Base-by-base conservation (phyloP, 164 flowering plant species). In the Litsea cubeba region DNA sequence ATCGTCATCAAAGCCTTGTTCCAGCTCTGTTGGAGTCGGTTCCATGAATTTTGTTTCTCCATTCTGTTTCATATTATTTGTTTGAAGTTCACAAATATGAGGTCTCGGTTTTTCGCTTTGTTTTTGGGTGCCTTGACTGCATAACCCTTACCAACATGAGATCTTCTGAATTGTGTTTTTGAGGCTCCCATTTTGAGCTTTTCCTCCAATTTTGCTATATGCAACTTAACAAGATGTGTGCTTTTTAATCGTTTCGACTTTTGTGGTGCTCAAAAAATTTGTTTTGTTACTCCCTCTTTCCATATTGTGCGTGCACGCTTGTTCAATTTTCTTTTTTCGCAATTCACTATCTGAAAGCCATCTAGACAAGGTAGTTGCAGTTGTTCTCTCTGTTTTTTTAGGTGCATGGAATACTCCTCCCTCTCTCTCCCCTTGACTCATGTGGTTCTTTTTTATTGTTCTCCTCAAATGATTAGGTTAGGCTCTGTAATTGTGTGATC, bases 141-240 rank as follows among this genome's bases (percentile, higher is more conserved):
- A 1, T n/a, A 12, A 28, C 51, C 2, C 20, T 76, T 50, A 40
- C 49, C 32, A 71, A 69, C 74, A 76, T 65, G 65, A 66, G 70
- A 68, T 72, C 75, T 77, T 75, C 22, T 63, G 70, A 46, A 14
- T 51, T 82, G 79, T 74, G 79, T 66, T 76, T 60, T 69, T 62
- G 71, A 54, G n/a, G 4, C 60, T 11, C 60, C 60, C 17, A 4
- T 12, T 54, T 54, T 54, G 60, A 54, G n/a, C 17, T 3, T 63
- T 63, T 63, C 15, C 32, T 25, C 15, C 66, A 24, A 5, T 63
- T 23, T 14, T 7, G 28, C 25, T 23, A 22, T 63, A 25, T 63
- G 28, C 26, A 12, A 25, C 14, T 23, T 23, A 12, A 14, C 22
- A 11, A 63, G 25, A 11, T 63, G 26, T 22, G 66, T 22, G 24